Evolutionary conservation across 2,329 filamentous ascomycete genomes (phyloP).

Genomic region (Monosporascus sp.): DNA sequence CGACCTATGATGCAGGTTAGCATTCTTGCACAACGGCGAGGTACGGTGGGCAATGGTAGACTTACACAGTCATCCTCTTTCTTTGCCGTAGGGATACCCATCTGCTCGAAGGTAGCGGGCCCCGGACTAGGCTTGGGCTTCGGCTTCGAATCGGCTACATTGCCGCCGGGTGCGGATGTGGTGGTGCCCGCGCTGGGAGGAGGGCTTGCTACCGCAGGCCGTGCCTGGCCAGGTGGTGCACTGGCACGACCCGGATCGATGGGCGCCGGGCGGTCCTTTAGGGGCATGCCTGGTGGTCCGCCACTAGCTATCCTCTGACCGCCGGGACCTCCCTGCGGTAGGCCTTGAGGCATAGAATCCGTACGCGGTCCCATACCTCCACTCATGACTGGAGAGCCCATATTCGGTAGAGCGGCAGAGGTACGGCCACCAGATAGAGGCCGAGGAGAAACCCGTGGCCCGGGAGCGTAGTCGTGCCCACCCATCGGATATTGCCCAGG

Average conservation of each 20-base stretch:
- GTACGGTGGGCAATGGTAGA: constrained; percentile 12
- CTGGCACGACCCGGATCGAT: constrained; percentile 29
- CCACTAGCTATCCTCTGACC: constrained; percentile 14
- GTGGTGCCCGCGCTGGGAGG: constrained; percentile 24
- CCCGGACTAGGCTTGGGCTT: constrained; percentile 57
- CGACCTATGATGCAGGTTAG: constrained; percentile 9
- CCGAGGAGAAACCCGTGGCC: constrained; percentile 31
- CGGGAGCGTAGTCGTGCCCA: constrained; percentile 31
- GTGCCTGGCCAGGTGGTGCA: constrained; percentile 27
- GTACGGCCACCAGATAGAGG: constrained; percentile 23
- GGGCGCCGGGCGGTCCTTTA: constrained; percentile 20
- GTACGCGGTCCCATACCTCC: constrained; percentile 21
- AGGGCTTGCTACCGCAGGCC: constrained; percentile 20
- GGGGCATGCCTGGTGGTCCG: constrained; percentile 16
- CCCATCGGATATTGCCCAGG: constrained; percentile 21
- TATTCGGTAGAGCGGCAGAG: constrained; percentile 15
- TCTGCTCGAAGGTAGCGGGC: constrained; percentile 94
- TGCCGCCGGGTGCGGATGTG: constrained; percentile 23
- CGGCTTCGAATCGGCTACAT: constrained; percentile 34
- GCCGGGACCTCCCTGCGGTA: constrained; percentile 23
- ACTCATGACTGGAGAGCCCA: constrained; percentile 21
- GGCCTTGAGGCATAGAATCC: constrained; percentile 20
- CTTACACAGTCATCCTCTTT: constrained; percentile 87
- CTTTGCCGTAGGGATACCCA: constrained; percentile 86
- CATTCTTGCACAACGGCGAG: neutral